Percentiles rank a stretch among this genome's conserved stretches.
These are phyloP conservation scores for Paxillus involutus DNA, from an alignment of 768 basidiomycete genomes.

Conservation along the genomic window DNA sequence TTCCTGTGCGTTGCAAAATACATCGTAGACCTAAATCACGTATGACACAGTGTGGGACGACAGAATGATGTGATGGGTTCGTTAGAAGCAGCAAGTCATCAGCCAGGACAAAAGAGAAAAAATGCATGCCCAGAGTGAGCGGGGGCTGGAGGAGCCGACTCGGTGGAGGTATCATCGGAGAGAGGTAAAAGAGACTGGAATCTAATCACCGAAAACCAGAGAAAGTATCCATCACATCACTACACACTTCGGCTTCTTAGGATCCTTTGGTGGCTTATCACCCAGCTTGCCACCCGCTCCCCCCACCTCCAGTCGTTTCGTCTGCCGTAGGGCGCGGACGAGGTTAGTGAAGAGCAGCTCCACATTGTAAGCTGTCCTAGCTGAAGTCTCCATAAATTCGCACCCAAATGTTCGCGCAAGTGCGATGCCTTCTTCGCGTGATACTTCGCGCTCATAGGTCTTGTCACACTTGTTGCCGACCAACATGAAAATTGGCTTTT, in stretches of 20 bases:
- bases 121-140: constrained; percentile 25
- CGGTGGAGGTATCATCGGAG: constrained; percentile 77
- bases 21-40: constrained; percentile 40
- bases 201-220: constrained; percentile 67
- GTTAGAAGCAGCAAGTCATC: constrained; percentile 29
- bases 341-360: constrained; percentile 87
- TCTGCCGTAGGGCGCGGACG: constrained; percentile 79
- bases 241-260: constrained; percentile 61
- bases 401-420: constrained; percentile 85
- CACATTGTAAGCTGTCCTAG: constrained; percentile 92
- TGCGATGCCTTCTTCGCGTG: constrained; percentile 82
- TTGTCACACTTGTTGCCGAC: constrained; percentile 97
- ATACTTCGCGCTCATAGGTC: constrained; percentile 87
- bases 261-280: constrained; percentile 44
- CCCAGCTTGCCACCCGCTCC: constrained; percentile 38
- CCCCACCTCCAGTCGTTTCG: constrained; percentile 54
- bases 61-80: constrained; percentile 27
- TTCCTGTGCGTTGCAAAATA: constrained; percentile 38
- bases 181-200: constrained; percentile 64
- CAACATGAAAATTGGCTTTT: constrained; percentile 86
- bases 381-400: constrained; percentile 95
- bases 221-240: constrained; percentile 71
- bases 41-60: constrained; percentile 40
- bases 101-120: constrained; percentile 28
- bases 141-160: constrained; percentile 27